Percentiles rank a stretch among this genome's conserved stretches.
phyloP scores from a whole-genome alignment of 768 basidiomycete species.

The Calocybe cyanea region DNA sequence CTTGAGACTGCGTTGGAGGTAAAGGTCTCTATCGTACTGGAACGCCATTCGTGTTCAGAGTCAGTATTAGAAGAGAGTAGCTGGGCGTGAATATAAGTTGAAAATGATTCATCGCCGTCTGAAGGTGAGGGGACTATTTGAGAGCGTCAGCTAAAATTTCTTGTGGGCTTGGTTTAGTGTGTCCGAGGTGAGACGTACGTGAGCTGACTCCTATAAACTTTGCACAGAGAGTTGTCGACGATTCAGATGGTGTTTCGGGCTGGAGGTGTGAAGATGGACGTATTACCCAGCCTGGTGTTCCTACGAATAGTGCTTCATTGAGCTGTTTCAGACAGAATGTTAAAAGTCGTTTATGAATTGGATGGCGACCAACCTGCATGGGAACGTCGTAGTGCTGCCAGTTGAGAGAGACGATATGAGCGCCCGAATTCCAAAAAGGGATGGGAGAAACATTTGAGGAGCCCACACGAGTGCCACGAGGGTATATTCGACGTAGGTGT shows the following conservation, averaged over 20 bases:
- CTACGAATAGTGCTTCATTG: constrained; percentile 62
- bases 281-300: constrained; percentile 50
- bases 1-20: too few relatives aligned
- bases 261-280: constrained; percentile 36
- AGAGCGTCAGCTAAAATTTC: too few relatives aligned
- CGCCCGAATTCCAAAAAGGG: constrained; percentile 51
- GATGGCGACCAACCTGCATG: constrained; percentile 32
- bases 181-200: constrained; percentile 24
- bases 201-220: constrained; percentile 43
- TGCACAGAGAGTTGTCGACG: constrained; percentile 14
- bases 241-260: constrained; percentile 2
- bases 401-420: constrained; percentile 55
- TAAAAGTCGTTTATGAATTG: neutral
- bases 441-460: constrained; percentile 54
- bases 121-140: constrained; percentile 44
- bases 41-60: constrained; percentile 40
- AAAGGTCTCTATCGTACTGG: constrained; percentile 37
- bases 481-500: constrained; percentile 55
- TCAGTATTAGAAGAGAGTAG: constrained; percentile 31
- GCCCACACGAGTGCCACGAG: constrained; percentile 50
- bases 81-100: constrained; percentile 41
- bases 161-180: neutral
- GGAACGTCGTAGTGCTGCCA: constrained; percentile 60
- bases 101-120: constrained; percentile 34
- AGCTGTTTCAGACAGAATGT: constrained; percentile 18